A percentile compares a stretch with the other conserved stretches of the same genome.
Evolutionary conservation across 2,329 filamentous ascomycete species (phyloP).

Genomic region (Penicillium sp.): DNA sequence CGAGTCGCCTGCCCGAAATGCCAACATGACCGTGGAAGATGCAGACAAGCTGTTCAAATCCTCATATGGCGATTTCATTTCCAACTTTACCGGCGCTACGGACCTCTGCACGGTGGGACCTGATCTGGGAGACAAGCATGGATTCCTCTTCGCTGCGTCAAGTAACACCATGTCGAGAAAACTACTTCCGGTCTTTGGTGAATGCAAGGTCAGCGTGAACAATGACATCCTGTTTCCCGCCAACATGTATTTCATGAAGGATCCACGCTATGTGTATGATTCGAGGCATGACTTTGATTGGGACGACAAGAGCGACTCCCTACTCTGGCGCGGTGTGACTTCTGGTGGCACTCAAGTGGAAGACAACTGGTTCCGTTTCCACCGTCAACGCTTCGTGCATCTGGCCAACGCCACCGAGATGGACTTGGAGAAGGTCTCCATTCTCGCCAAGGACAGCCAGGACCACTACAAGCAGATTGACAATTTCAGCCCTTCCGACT

Average conservation of each 20-base stretch:
- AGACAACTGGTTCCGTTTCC: slow-evolving; percentile 44
- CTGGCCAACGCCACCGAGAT: slow-evolving; percentile 42
- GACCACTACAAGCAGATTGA: slow-evolving; percentile 12
- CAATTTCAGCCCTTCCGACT: slow-evolving; percentile 24
- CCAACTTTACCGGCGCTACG: slow-evolving; percentile 63
- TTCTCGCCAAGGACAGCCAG: slow-evolving; percentile 33
- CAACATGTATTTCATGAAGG: slow-evolving; percentile 66
- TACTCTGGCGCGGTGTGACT: slow-evolving; percentile 68
- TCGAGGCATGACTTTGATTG: slow-evolving; percentile 60
- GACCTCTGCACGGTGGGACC: slow-evolving; percentile 70
- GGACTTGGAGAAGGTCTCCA: slow-evolving; percentile 28
- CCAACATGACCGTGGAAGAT: slow-evolving; percentile 47
- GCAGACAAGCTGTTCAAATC: slow-evolving; percentile 57
- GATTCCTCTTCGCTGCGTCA: slow-evolving; percentile 63
- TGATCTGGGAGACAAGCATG: slow-evolving; percentile 64
- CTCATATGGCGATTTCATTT: slow-evolving; percentile 61
- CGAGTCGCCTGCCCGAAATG: slow-evolving; percentile 59
- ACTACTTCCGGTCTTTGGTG: slow-evolving; percentile 68
- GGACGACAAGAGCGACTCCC: slow-evolving; percentile 58
- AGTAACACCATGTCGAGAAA: slow-evolving; percentile 42
- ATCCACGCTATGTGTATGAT: slow-evolving; percentile 63
- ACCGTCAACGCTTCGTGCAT: slow-evolving; percentile 44
- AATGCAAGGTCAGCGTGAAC: slow-evolving; percentile 70
- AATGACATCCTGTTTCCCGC: slow-evolving; percentile 72
- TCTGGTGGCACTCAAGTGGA: slow-evolving; percentile 62